Conservation (phyloP, 768 basidiomycete species). For the Chalciporus sphaerocephalus region DNA sequence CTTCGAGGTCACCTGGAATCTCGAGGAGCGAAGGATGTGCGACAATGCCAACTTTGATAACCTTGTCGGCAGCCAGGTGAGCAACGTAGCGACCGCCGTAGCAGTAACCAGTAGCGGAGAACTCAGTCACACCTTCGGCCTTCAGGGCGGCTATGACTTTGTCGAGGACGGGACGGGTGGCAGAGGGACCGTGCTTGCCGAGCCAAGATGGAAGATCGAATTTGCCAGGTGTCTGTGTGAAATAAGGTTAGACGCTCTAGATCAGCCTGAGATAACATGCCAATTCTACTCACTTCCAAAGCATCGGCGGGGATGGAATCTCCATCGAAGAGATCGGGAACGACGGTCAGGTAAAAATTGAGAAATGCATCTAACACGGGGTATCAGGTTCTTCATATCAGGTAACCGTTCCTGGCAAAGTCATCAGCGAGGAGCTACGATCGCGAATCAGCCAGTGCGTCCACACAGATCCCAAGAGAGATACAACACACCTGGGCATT, state of each 20-base stretch:
- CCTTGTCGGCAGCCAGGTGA: constrained; percentile 42
- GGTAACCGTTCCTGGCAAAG: constrained; percentile 39
- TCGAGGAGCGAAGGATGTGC: constrained; percentile 46
- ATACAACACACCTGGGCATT: constrained; percentile 39
- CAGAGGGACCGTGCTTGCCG: constrained; percentile 28
- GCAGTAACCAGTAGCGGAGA: constrained; percentile 43
- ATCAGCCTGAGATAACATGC: background rate
- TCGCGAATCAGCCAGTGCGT: background rate
- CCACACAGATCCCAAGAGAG: background rate
- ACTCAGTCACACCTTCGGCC: constrained; percentile 34
- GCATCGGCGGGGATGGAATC: constrained; percentile 24
- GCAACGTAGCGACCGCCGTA: constrained; percentile 43
- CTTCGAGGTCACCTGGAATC: constrained; percentile 51
- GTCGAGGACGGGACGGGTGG: constrained; percentile 35
- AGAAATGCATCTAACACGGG: background rate
- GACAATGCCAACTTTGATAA: constrained; percentile 37
- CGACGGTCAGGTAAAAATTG: constrained; percentile 11
- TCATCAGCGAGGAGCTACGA: constrained; percentile 42
- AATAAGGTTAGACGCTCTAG: background rate
- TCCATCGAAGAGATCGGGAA: constrained; percentile 27
- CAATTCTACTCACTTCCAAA: constrained; percentile 4
- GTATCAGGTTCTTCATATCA: constrained; percentile 14
- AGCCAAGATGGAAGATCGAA: constrained; percentile 20
- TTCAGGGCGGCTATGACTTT: constrained; percentile 36
- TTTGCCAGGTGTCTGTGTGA: background rate